These are phyloP conservation scores for Solanum stenotomum DNA, from an alignment of 257 asterid genomes.

Conservation along the genomic window DNA sequence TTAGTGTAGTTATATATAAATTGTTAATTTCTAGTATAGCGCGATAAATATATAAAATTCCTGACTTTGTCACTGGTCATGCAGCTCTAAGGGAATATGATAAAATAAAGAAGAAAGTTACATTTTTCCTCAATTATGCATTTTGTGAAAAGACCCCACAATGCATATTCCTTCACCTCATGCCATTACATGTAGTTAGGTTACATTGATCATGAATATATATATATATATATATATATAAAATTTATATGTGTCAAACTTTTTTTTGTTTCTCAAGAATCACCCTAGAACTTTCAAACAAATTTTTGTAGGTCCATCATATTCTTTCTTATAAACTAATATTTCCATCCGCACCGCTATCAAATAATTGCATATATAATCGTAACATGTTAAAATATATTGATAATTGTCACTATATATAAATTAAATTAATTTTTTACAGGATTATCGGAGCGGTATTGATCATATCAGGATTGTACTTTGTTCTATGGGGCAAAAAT, in stretches of 20 bases:
- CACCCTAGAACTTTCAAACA: not conserved
- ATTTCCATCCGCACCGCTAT: not conserved
- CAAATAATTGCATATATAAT: not conserved
- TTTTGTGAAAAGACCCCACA: not conserved
- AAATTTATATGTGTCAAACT: not conserved
- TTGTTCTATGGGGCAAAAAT: slow-evolving; percentile 90
- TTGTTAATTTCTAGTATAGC: not conserved
- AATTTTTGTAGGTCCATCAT: not conserved
- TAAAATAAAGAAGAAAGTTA: no score
- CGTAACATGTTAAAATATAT: not conserved
- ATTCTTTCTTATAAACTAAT: not conserved
- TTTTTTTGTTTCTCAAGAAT: not conserved
- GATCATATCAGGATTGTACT: slow-evolving; percentile 77
- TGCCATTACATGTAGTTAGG: not conserved
- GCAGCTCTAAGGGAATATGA: no score
- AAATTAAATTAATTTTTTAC: not conserved
- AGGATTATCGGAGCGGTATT: slow-evolving; percentile 86
- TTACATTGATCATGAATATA: not conserved
- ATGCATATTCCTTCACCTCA: not conserved
- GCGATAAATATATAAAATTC: not conserved
- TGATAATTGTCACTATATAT: not conserved
- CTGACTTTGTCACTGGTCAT: not conserved
- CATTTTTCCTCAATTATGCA: not conserved
- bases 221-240: not conserved
- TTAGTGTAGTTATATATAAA: not conserved